Evolutionary conservation across 2,329 filamentous ascomycete genomes (phyloP).

Genomic region (Rhexocercosporidium sp.): DNA sequence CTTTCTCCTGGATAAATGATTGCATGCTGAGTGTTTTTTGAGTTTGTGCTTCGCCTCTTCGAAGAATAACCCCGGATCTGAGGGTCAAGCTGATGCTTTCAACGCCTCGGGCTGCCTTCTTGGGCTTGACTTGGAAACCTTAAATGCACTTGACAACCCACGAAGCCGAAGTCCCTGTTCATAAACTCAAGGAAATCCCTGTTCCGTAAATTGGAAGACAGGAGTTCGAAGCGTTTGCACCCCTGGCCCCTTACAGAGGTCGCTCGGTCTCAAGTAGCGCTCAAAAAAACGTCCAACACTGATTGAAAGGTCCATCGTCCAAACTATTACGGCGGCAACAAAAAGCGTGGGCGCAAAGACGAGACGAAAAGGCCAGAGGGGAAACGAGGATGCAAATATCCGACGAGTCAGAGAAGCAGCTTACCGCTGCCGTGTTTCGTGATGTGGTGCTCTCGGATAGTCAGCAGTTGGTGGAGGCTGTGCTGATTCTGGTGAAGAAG

Average conservation of each 20-base stretch:
- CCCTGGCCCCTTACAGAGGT: background rate
- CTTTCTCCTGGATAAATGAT: too few relatives aligned
- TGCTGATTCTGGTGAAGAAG: conserved; percentile 5
- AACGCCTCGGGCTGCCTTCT: background rate
- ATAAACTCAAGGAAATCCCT: background rate
- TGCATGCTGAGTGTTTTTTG: background rate
- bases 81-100: background rate
- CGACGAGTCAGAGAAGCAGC: background rate
- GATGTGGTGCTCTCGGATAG: background rate
- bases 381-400: background rate
- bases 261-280: conserved; percentile 4
- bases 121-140: background rate
- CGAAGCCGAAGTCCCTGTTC: background rate
- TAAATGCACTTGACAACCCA: background rate
- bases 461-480: conserved; percentile 6
- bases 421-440: conserved; percentile 9
- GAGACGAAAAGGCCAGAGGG: background rate
- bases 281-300: background rate
- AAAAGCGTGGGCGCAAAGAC: background rate
- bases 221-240: background rate
- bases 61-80: background rate
- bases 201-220: background rate
- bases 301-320: background rate
- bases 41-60: background rate
- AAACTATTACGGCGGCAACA: background rate